Evolutionary conservation across 2,329 filamentous ascomycete species (phyloP), one percentile per base, ranked within the genome.

Genomic region (Stemphylium lycopersici): DNA sequence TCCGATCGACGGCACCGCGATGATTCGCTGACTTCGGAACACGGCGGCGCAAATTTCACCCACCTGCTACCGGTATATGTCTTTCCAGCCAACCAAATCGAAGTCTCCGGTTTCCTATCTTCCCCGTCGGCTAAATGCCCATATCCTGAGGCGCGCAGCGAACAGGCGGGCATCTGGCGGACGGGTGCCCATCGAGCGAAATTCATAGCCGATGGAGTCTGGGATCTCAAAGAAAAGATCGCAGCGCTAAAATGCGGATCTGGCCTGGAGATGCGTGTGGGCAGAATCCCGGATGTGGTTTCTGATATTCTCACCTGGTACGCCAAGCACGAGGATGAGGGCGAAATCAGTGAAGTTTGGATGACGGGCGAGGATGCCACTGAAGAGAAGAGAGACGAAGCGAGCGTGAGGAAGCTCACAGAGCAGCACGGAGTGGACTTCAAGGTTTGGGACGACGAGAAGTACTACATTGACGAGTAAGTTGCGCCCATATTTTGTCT

Each of bases 401-500:
- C 78, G 18, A 77, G 77, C 0, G 78, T 90, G 1, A 78, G 80
- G 24, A 69, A 76, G 0, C 68, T 84, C 0, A 87, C 88, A 50
- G 74, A 81, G 18, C 70, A 80, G 11, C 74, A 80, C 3, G 79
- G 78, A 0, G 78, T 86, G 3, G 80, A 85, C 1, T 90, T 91
- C 70, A 83, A 84, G 68, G 54, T 86, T 1, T 92, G 87, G 84
- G 73, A 75, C 0, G 90, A 93, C 63, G 90, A 92, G 72, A 93
- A 93, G 70, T 93, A 90, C 63, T 87, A 87, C 55, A 80, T 93
- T 45, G 87, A 93, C 65, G 89, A 93, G 90, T 93, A 78, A 75
- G 88, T 55, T 56, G 18, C 24, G 45, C 40, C 16, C 11, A 22
- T n/a, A 12, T 26, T 20, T 13, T 18, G 36, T 18, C 11, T 3